phyloP scores from a whole-genome alignment of 768 basidiomycete genomes.

The Lentinula aciculospora region DNA sequence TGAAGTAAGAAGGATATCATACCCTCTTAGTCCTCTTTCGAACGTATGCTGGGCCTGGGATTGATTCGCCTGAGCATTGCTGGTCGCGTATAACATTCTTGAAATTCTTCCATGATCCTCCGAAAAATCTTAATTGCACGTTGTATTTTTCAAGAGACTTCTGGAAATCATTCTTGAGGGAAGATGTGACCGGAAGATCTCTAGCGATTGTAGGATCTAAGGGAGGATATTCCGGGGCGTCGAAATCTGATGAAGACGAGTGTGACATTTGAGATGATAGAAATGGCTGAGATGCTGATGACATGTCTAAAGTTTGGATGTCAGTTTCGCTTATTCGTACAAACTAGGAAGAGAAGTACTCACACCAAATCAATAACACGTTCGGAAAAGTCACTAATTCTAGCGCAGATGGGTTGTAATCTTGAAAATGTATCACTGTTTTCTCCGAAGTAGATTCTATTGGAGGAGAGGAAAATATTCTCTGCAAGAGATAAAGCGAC shows the following conservation, averaged over 20 bases:
- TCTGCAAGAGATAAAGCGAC: conserved; percentile 63
- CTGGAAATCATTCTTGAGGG: conserved; percentile 61
- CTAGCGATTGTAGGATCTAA: conserved; percentile 34
- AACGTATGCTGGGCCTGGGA: not conserved
- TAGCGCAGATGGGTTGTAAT: conserved; percentile 83
- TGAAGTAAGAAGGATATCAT: conserved; percentile 78
- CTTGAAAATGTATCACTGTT: conserved; percentile 76
- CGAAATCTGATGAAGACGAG: conserved; percentile 16
- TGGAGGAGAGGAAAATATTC: conserved; percentile 40
- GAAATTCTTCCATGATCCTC: conserved; percentile 75
- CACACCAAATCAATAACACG: conserved; percentile 77
- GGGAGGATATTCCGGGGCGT: conserved; percentile 13
- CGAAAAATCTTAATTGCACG: conserved; percentile 68
- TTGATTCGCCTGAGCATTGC: not conserved
- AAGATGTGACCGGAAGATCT: conserved; percentile 61
- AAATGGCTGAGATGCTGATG: conserved; percentile 47
- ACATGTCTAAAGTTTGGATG: conserved; percentile 38
- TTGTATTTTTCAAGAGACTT: conserved; percentile 46
- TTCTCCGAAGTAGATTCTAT: conserved; percentile 14
- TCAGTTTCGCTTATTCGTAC: not conserved
- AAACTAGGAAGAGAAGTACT: conserved; percentile 20
- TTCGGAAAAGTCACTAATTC: conserved; percentile 79
- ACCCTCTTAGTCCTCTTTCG: conserved; percentile 17
- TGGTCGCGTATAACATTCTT: conserved; percentile 18
- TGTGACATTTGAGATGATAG: conserved; percentile 22